Evolutionary conservation across 169 alveolate species (phyloP), one percentile per base, ranked within the genome.

Genomic region (Plasmodium relictum): DNA sequence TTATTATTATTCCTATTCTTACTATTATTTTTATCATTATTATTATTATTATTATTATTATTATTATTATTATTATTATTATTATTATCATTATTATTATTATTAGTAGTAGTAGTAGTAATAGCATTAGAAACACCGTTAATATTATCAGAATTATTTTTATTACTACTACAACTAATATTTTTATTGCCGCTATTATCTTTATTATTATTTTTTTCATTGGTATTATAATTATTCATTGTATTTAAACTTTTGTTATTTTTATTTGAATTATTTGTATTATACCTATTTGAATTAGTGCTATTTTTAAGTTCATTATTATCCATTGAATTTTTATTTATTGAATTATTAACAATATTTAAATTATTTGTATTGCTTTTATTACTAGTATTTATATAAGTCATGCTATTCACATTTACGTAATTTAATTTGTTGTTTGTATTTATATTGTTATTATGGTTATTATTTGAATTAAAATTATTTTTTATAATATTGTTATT

Each of bases 261-360:
- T 48, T 63, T 76, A 54, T 76, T 76, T 14, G 76, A 18, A 52
- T 44, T 74, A 20, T 16, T 74, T 31, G 76, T 62, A 12, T 68
- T 68, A 37, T 76, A 26, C 9, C 63, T 8, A 39, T 62, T 45
- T 14, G 31, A 45, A 42, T n/a, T 76, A 31, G 16, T 24, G 54
- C 61, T 56, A 14, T 9, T 16, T 7, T 39, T 73, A 16, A 42
- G 2, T 14, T 73, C 71, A 7, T 14, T 16, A n/a, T 12, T 56
- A 12, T 73, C 68, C 52, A 16, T 62, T 16, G 50, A 41, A 42
- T 41, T 20, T 45, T 65, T 65, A 54, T 63, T 50, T 63, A 44
- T 18, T 24, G 39, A 56, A 12, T 39, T 63, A 56, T 69, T 69
- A 45, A 26, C 41, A 18, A 24, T 74, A 62, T 42, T 74, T 7